A percentile compares a stretch with the other conserved stretches of the same genome.
Conservation (phyloP, 257 asterid genomes). For the Solanum tarijense region DNA sequence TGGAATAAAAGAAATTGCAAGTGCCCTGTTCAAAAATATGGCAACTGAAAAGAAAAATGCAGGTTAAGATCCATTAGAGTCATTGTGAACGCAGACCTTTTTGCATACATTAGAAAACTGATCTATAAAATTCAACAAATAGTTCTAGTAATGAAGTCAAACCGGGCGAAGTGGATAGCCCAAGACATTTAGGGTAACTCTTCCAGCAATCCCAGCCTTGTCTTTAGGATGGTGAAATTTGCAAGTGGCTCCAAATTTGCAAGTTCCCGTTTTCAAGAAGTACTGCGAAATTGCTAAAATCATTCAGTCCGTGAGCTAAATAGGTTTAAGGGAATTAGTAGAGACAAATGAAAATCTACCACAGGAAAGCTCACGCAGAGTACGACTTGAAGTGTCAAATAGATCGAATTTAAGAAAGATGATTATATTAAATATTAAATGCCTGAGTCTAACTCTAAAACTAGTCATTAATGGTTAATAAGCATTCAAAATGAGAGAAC, state of each 20-base stretch:
- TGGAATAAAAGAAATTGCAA: background rate
- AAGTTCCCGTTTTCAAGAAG: conserved; percentile 86
- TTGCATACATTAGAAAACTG: background rate
- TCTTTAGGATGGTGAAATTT: conserved; percentile 90
- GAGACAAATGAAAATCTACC: background rate
- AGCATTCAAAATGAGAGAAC: background rate
- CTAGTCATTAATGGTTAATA: background rate
- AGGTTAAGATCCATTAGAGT: background rate
- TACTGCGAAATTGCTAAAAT: conserved; percentile 29
- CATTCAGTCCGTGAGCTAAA: background rate
- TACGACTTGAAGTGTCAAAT: background rate
- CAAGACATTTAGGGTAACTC: conserved; percentile 71
- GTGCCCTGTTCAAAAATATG: background rate
- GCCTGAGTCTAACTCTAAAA: background rate
- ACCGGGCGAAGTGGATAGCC: conserved; percentile 97
- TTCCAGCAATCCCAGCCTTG: conserved; percentile 81
- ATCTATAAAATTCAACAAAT: background rate
- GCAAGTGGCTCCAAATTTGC: conserved; percentile 91
- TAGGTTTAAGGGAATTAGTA: background rate
- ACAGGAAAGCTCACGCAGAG: background rate
- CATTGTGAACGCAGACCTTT: background rate
- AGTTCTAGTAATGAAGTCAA: conserved; percentile 5
- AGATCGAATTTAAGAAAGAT: background rate
- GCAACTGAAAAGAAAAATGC: background rate
- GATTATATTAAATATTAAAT: background rate